Conservation (phyloP, 306 rosid species). For the Dicorynia guianensis region DNA sequence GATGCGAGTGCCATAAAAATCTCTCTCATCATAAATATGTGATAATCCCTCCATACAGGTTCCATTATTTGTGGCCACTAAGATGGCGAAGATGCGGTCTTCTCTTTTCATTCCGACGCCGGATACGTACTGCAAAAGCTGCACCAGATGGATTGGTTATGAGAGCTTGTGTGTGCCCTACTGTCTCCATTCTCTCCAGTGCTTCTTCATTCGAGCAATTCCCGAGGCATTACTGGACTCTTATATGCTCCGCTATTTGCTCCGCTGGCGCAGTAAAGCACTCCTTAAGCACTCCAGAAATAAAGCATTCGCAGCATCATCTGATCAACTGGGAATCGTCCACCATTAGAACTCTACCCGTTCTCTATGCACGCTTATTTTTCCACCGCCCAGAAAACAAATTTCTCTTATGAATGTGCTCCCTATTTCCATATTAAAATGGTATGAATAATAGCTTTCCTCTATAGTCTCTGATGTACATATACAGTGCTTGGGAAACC, state of each 20-base stretch:
- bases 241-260: constrained; percentile 31
- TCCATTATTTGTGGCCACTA: constrained; percentile 78
- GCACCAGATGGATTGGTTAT: constrained; percentile 50
- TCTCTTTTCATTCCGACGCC: constrained; percentile 68
- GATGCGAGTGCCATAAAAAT: too few relatives aligned
- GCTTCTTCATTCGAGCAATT: constrained; percentile 40
- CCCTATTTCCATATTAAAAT: too few relatives aligned
- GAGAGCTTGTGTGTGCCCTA: constrained; percentile 67
- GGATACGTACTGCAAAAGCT: constrained; percentile 40
- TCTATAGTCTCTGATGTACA: too few relatives aligned
- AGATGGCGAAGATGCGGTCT: constrained; percentile 54
- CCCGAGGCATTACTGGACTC: constrained; percentile 40
- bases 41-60: constrained; percentile 42
- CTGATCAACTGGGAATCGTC: too few relatives aligned
- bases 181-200: constrained; percentile 60
- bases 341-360: too few relatives aligned
- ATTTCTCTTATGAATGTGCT: too few relatives aligned
- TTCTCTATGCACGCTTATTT: too few relatives aligned
- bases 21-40: too few relatives aligned
- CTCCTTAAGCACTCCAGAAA: constrained; percentile 29
- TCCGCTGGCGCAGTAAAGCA: constrained; percentile 34
- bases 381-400: too few relatives aligned
- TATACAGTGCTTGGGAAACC: too few relatives aligned
- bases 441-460: too few relatives aligned
- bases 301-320: too few relatives aligned